These are phyloP conservation scores for Talaromyces sp. DNA, from an alignment of 2,329 filamentous ascomycete species.

Conservation along the genomic window DNA sequence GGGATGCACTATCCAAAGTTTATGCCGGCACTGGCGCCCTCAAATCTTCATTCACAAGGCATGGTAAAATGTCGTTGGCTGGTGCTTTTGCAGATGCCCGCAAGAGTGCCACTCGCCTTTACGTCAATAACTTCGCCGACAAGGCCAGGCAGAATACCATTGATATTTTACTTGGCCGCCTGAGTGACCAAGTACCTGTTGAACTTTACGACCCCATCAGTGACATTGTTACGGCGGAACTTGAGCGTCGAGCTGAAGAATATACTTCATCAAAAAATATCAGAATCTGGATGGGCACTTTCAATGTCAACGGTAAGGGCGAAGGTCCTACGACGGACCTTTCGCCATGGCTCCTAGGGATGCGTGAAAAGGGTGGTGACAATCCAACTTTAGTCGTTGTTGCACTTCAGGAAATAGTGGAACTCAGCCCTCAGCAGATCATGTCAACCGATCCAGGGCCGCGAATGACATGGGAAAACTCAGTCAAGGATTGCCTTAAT, in stretches of 20 bases:
- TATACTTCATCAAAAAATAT: conserved; percentile 72
- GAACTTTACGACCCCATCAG: conserved; percentile 91
- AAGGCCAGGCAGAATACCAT: conserved; percentile 91
- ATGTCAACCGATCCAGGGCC: conserved; percentile 94
- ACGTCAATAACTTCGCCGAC: conserved; percentile 97
- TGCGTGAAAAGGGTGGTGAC: conserved; percentile 49
- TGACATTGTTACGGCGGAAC: conserved; percentile 75
- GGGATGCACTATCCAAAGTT: conserved; percentile 86
- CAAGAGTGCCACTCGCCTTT: conserved; percentile 88
- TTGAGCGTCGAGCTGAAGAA: conserved; percentile 60
- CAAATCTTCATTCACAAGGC: conserved; percentile 89
- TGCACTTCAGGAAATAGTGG: conserved; percentile 97
- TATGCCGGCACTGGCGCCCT: conserved; percentile 94
- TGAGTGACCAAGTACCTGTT: conserved; percentile 78
- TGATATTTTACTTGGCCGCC: conserved; percentile 79
- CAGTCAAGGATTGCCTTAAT: conserved; percentile 74
- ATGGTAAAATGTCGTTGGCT: conserved; percentile 91
- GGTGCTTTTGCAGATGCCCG: conserved; percentile 91
- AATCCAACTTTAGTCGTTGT: conserved; percentile 83
- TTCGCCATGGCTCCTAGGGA: conserved; percentile 72
- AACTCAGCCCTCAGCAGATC: conserved; percentile 93
- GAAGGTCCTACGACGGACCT: conserved; percentile 73
- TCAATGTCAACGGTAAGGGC: conserved; percentile 88
- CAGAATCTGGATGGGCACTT: conserved; percentile 79
- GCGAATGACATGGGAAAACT: conserved; percentile 78